phyloP scores from a whole-genome alignment of 495 filamentous ascomycete species.

The Penicillium turbatum region DNA sequence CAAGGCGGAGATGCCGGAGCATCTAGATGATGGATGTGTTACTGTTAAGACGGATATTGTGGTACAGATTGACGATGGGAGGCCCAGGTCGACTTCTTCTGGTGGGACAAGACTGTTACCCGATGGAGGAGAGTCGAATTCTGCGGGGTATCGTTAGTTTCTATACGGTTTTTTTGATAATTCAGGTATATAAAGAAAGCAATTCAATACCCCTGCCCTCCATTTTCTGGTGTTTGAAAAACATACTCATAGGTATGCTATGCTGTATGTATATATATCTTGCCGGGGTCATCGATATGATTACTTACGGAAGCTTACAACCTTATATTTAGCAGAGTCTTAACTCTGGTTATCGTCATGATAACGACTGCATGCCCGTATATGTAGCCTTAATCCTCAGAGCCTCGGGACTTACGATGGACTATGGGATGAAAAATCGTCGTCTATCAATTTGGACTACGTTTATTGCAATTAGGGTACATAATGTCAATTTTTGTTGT shows the following conservation, averaged over 20 bases:
- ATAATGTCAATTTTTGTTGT: not conserved
- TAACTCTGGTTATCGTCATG: not conserved
- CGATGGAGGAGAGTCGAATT: constrained; percentile 8
- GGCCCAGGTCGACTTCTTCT: constrained; percentile 12
- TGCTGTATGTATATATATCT: too few relatives aligned
- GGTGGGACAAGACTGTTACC: constrained; percentile 18
- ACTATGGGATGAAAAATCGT: too few relatives aligned
- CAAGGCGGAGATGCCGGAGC: constrained; percentile 14
- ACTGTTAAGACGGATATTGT: constrained; percentile 32
- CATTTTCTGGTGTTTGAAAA: too few relatives aligned
- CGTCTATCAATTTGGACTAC: too few relatives aligned
- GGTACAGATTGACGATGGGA: constrained; percentile 28
- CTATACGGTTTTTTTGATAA: not conserved
- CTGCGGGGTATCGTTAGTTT: not conserved
- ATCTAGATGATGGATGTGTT: constrained; percentile 19
- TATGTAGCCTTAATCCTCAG: not conserved
- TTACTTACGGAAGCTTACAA: too few relatives aligned
- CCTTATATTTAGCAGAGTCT: too few relatives aligned
- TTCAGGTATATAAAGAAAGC: not conserved
- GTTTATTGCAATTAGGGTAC: too few relatives aligned
- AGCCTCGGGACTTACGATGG: too few relatives aligned
- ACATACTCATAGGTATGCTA: too few relatives aligned
- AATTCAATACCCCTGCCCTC: not conserved
- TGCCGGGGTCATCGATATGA: too few relatives aligned
- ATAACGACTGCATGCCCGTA: too few relatives aligned